phyloP scores from a whole-genome alignment of 345 rosid species.

The Sonneratia caseolaris region DNA sequence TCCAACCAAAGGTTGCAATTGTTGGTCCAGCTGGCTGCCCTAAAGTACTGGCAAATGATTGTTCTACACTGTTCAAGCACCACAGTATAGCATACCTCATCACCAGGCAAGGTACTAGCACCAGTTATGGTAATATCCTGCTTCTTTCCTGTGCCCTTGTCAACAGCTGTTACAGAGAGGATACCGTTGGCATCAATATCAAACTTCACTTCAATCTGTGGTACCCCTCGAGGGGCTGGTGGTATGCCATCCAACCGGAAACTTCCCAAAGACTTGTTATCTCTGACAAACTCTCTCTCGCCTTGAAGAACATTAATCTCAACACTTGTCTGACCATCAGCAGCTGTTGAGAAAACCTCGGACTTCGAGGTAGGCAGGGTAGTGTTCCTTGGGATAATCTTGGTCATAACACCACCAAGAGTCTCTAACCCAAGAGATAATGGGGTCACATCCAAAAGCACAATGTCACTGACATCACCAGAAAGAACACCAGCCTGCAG shows the following conservation, averaged over 20 bases:
- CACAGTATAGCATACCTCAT: conserved; percentile 49
- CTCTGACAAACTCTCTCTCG: conserved; percentile 93
- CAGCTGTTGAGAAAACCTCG: conserved; percentile 97
- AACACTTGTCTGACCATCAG: conserved; percentile 98
- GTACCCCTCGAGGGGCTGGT: conserved; percentile 48
- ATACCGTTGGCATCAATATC: conserved; percentile 51
- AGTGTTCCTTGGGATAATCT: conserved; percentile 87
- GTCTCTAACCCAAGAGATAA: conserved; percentile 90
- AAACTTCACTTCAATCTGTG: conserved; percentile 43
- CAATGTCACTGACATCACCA: conserved; percentile 96
- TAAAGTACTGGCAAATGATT: background rate
- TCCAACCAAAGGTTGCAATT: background rate
- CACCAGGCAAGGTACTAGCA: conserved; percentile 76
- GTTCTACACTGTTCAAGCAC: no score
- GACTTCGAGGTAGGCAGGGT: conserved; percentile 95
- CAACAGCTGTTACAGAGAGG: conserved; percentile 40
- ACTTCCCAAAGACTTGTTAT: conserved; percentile 78
- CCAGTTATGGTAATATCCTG: conserved; percentile 51
- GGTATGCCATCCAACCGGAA: conserved; percentile 48
- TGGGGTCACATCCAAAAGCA: conserved; percentile 79
- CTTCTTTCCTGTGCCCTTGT: conserved; percentile 49
- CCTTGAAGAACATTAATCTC: conserved; percentile 97
- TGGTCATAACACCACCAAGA: conserved; percentile 97
- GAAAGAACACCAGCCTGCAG: conserved; percentile 87
- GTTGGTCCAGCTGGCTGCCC: no score